Percentiles rank a stretch among this genome's conserved stretches.
These are phyloP conservation scores for Erysiphe neolycopersici DNA, from an alignment of 2,329 filamentous ascomycete species.

Conservation along the genomic window DNA sequence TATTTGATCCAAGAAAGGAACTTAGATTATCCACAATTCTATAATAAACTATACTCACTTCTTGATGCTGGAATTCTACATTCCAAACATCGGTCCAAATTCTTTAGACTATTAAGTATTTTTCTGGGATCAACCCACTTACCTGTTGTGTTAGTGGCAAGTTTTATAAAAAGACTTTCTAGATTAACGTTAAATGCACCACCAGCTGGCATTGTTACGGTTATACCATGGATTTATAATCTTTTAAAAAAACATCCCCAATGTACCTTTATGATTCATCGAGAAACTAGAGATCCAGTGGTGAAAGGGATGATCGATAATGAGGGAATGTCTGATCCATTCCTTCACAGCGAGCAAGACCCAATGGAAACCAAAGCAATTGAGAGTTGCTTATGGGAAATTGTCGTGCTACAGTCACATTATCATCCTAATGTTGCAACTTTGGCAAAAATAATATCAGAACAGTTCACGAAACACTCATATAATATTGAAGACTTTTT, in stretches of 20 bases:
- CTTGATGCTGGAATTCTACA: constrained; percentile 68
- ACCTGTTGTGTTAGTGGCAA: constrained; percentile 69
- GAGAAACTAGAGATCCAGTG: constrained; percentile 33
- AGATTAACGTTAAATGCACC: constrained; percentile 68
- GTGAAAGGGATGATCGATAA: constrained; percentile 31
- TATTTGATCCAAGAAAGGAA: constrained; percentile 86
- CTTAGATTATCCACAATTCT: constrained; percentile 87
- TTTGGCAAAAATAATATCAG: constrained; percentile 73
- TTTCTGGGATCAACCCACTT: constrained; percentile 84
- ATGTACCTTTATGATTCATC: constrained; percentile 91
- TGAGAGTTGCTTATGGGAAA: constrained; percentile 84
- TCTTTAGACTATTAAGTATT: constrained; percentile 75
- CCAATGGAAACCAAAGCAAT: constrained; percentile 70
- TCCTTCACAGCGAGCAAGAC: constrained; percentile 46
- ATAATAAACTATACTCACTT: constrained; percentile 76
- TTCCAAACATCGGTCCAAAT: constrained; percentile 77
- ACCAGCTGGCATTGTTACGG: constrained; percentile 64
- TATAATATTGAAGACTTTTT: constrained; percentile 96
- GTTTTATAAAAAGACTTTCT: constrained; percentile 84
- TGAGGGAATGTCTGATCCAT: constrained; percentile 42
- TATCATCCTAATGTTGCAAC: constrained; percentile 95
- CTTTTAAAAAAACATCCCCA: constrained; percentile 68
- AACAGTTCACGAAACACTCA: constrained; percentile 88
- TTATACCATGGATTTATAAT: constrained; percentile 90
- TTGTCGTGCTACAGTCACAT: constrained; percentile 71